Evolutionary conservation across 257 asterid species (phyloP).

Genomic region (Schizonepeta tenuifolia): DNA sequence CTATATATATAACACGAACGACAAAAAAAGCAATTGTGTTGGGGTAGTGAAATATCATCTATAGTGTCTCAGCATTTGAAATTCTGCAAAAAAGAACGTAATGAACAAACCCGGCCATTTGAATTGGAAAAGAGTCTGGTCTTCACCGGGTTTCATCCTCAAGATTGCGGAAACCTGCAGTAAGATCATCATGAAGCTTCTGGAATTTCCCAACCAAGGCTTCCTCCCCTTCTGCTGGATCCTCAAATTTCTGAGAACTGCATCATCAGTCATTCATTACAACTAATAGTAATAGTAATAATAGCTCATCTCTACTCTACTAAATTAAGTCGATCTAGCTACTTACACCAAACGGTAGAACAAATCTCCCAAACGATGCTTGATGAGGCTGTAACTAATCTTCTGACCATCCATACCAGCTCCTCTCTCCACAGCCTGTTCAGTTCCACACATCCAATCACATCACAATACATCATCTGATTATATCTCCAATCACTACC

Average conservation of each 20-base stretch:
- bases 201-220: conserved; percentile 69
- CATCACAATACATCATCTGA: not conserved
- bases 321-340: no score
- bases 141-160: conserved; percentile 89
- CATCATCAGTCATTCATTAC: not conserved
- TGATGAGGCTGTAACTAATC: conserved; percentile 82
- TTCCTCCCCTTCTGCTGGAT: conserved; percentile 97
- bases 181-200: conserved; percentile 83
- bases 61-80: not conserved
- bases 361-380: conserved; percentile 91
- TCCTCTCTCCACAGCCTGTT: conserved; percentile 94
- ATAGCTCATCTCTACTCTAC: conserved; percentile 30
- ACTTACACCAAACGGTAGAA: conserved; percentile 92
- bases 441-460: not conserved
- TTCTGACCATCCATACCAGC: conserved; percentile 99
- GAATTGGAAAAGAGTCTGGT: no score
- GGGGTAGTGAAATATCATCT: not conserved
- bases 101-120: not conserved
- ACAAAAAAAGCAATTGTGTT: not conserved
- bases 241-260: conserved; percentile 98
- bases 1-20: not conserved
- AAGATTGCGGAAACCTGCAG: conserved; percentile 96
- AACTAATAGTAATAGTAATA: no score
- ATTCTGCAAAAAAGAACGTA: not conserved
- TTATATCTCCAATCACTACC: not conserved